phyloP scores from a whole-genome alignment of 805 yeast species.

The Hagleromyces aurorensis region DNA sequence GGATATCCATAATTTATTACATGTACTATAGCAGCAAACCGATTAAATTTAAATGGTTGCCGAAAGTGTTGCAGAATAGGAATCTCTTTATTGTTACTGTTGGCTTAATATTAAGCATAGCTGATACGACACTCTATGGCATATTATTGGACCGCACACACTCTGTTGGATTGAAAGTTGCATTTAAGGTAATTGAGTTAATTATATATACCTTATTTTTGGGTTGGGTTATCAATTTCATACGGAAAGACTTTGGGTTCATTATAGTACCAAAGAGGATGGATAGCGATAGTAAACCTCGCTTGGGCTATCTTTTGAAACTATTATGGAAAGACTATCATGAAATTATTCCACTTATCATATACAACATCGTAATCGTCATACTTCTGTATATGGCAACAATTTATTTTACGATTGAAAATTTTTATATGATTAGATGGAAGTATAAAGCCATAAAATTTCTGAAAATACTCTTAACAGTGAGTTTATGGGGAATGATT shows the following conservation, averaged over 20 bases:
- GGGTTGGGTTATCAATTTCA: slow-evolving; percentile 12
- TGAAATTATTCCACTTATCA: slow-evolving; percentile 22
- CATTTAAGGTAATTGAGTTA: slow-evolving; percentile 8
- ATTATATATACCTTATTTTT: slow-evolving; percentile 14
- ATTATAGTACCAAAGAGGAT: slow-evolving; percentile 16
- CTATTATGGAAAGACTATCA: slow-evolving; percentile 23
- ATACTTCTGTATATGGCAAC: slow-evolving; percentile 12
- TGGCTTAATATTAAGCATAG: slow-evolving; percentile 9
- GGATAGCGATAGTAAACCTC: slow-evolving; percentile 3
- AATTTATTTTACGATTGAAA: slow-evolving; percentile 10
- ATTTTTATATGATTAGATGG: slow-evolving; percentile 15
- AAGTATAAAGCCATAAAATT: slow-evolving; percentile 17
- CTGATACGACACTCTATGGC: slow-evolving; percentile 12
- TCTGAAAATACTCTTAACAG: slow-evolving; percentile 22
- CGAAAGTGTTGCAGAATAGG: slow-evolving; percentile 14
- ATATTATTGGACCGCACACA: slow-evolving; percentile 2
- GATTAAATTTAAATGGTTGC: slow-evolving; percentile 10
- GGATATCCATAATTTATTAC: slow-evolving; percentile 25
- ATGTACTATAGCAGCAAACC: slow-evolving; percentile 17
- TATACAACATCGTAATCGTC: slow-evolving; percentile 17
- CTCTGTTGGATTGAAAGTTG: slow-evolving; percentile 2
- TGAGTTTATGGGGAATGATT: slow-evolving; percentile 30
- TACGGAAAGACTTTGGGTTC: slow-evolving; percentile 22
- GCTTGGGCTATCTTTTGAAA: slow-evolving; percentile 7
- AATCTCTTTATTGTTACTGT: slow-evolving; percentile 13